Evolutionary conservation across 2,329 filamentous ascomycete genomes (phyloP).

Genomic region (Myriosclerotinia scirpicola): DNA sequence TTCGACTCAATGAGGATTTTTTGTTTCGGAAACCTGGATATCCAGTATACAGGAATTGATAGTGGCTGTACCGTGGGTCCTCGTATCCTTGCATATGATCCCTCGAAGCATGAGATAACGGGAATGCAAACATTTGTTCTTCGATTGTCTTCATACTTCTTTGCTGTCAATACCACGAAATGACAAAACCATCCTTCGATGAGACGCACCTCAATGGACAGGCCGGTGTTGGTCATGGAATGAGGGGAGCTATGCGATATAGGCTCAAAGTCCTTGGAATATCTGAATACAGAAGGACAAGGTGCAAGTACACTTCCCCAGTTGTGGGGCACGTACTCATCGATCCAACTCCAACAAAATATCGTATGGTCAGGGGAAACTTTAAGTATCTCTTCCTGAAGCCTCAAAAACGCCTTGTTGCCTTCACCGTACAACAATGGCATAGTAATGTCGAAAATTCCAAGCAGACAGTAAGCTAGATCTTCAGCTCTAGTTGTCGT

Average conservation of each 20-base stretch:
- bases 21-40: background rate
- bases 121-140: background rate
- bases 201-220: background rate
- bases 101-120: background rate
- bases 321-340: too few relatives aligned
- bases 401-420: background rate
- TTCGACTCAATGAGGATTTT: background rate
- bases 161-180: background rate
- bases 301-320: background rate
- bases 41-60: background rate
- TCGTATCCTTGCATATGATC: background rate
- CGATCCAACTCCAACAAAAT: background rate
- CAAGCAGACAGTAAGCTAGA: background rate
- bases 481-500: background rate
- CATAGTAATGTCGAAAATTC: background rate
- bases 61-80: background rate
- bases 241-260: background rate
- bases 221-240: background rate
- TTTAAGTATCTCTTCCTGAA: constrained; percentile 12
- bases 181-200: background rate
- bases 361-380: background rate
- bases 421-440: constrained; percentile 10
- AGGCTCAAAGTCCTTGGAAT: background rate
- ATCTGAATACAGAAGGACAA: background rate
- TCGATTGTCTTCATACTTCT: background rate